A percentile compares a stretch with the other conserved stretches of the same genome.
Conservation (phyloP, 2,329 filamentous ascomycete genomes). For the Onygena corvina region DNA sequence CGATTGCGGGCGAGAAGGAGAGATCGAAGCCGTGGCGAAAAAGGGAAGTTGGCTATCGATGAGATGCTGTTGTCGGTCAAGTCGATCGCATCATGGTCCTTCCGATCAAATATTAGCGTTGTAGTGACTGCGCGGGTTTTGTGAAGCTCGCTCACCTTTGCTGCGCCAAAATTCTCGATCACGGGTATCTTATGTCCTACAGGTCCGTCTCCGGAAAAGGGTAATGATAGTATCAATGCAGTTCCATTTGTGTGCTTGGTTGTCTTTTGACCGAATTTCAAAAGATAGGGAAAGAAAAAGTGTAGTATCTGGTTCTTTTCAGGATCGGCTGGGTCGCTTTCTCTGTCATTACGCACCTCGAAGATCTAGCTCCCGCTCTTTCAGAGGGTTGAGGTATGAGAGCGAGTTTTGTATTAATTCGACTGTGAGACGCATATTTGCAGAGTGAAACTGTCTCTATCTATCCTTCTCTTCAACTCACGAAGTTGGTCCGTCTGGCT, state of each 20-base stretch:
- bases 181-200: conserved; percentile 94
- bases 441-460: neutral
- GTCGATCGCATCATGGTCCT: conserved; percentile 95
- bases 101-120: neutral
- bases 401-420: conserved; percentile 90
- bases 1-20: conserved; percentile 85
- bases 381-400: conserved; percentile 96
- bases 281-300: conserved; percentile 33
- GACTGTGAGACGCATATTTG: conserved; percentile 76
- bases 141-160: conserved; percentile 55
- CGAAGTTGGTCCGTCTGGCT: too few relatives aligned
- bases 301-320: conserved; percentile 97
- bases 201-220: conserved; percentile 32
- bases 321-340: conserved; percentile 27
- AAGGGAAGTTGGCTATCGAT: conserved; percentile 78
- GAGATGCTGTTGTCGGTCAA: conserved; percentile 97
- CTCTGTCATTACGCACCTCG: conserved; percentile 63
- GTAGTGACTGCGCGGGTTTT: neutral
- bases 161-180: conserved; percentile 95
- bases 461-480: too few relatives aligned
- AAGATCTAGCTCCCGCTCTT: conserved; percentile 97
- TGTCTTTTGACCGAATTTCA: conserved; percentile 6
- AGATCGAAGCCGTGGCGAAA: conserved; percentile 75
- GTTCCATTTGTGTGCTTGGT: conserved; percentile 41
- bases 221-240: conserved; percentile 68